phyloP scores from a whole-genome alignment of 257 asterid genomes.

The Lavandula angustifolia region DNA sequence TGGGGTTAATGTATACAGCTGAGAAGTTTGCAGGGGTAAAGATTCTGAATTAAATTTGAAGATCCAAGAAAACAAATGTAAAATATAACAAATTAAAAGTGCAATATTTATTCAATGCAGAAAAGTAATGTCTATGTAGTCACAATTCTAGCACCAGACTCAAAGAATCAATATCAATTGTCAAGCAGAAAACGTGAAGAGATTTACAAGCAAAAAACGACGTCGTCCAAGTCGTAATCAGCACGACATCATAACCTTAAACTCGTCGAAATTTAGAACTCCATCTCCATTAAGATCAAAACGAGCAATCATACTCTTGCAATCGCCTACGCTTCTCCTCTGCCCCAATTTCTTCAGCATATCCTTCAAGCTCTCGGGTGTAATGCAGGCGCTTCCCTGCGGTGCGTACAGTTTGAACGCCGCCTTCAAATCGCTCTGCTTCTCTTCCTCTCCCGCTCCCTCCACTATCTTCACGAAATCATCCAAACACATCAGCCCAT shows the following conservation, averaged over 20 bases:
- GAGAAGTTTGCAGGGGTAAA: too few species aligned
- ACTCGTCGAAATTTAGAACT: constrained; percentile 59
- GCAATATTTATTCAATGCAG: background rate
- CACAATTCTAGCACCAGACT: too few species aligned
- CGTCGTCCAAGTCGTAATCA: background rate
- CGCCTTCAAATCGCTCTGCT: constrained; percentile 42
- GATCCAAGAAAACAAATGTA: too few species aligned
- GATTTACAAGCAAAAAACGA: background rate
- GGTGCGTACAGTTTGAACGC: constrained; percentile 65
- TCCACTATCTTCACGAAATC: constrained; percentile 57
- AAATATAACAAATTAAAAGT: too few species aligned
- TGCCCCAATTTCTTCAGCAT: constrained; percentile 62
- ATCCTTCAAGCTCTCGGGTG: constrained; percentile 58
- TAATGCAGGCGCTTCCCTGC: constrained; percentile 55
- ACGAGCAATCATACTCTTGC: constrained; percentile 51
- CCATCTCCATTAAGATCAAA: constrained; percentile 75
- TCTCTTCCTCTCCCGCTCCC: constrained; percentile 58
- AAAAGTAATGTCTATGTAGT: background rate
- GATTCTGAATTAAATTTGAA: too few species aligned
- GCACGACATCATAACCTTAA: constrained; percentile 60
- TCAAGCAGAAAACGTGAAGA: too few species aligned
- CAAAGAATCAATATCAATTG: background rate
- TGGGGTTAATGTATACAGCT: too few species aligned
- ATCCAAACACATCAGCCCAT: constrained; percentile 52
- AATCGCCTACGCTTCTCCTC: constrained; percentile 45